Percentiles rank a stretch among this genome's conserved stretches.
Evolutionary conservation across 331 rosid species (phyloP).

Genomic region (Quercus lobata): DNA sequence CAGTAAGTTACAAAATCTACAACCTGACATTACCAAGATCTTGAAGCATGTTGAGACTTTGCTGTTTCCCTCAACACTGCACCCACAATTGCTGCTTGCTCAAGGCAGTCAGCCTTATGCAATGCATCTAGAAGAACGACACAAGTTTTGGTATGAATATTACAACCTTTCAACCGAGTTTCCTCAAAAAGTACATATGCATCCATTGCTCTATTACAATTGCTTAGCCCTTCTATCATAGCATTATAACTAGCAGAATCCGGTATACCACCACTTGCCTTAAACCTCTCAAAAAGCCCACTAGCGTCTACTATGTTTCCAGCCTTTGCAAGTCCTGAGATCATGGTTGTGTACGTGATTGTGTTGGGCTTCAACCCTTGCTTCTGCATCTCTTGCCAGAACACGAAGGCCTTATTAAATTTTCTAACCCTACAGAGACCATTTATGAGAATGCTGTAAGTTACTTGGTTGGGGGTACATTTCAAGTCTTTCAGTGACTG

Average conservation of each 20-base stretch:
- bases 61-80: slow-evolving; percentile 84
- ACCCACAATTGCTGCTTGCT: slow-evolving; percentile 91
- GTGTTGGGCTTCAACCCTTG: slow-evolving; percentile 74
- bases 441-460: slow-evolving; percentile 87
- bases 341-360: slow-evolving; percentile 82
- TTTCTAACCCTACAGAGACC: slow-evolving; percentile 87
- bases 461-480: slow-evolving; percentile 67
- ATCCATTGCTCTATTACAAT: slow-evolving; percentile 67
- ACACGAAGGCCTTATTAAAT: slow-evolving; percentile 91
- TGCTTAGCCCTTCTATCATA: slow-evolving; percentile 83
- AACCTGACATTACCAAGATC: slow-evolving; percentile 45
- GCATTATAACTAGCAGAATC: slow-evolving; percentile 88
- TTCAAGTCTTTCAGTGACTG: slow-evolving; percentile 76
- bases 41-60: slow-evolving; percentile 80
- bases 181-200: slow-evolving; percentile 86
- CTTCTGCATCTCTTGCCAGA: slow-evolving; percentile 98
- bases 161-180: slow-evolving; percentile 70
- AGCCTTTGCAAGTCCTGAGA: slow-evolving; percentile 78
- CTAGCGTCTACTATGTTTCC: slow-evolving; percentile 78
- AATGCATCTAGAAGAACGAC: slow-evolving; percentile 81
- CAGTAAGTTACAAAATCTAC: not conserved
- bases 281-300: slow-evolving; percentile 71
- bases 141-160: slow-evolving; percentile 73
- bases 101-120: slow-evolving; percentile 85
- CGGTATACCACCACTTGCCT: slow-evolving; percentile 69